Evolutionary conservation across 1,284 basidiomycete genomes (phyloP), one percentile per base, ranked within the genome.

Genomic region (Leccinum insolens): DNA sequence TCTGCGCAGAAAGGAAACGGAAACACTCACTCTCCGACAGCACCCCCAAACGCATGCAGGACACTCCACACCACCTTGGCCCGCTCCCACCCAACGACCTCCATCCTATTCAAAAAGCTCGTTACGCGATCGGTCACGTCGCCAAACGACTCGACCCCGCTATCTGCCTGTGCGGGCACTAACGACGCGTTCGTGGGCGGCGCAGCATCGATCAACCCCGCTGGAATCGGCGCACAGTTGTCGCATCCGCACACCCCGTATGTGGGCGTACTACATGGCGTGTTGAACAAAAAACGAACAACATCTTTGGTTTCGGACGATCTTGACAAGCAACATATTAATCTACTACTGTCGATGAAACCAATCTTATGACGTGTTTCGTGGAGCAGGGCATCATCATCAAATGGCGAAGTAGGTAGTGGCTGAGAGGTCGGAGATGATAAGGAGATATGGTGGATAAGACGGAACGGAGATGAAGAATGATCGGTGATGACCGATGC

Each of bases 161-260:
- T 77, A 62, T 79, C 74, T 17, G 68, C 69, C 5, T 72, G 73
- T n/a, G 79, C 65, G 3, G 73, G 65, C 3, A 14, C 67, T 1
- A 65, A 66, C 14, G 76, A 75, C 7, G 68, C 64, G 7, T 77
- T 79, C 55, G 64, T 64, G 3, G 78, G 77, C 37, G 78, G 77
- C n/a, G 78, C 66, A 5, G 77, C 76, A 61, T 70, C 41, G 12
- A 68, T 62, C n/a, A 76, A 69, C 9, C 76, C 78, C 1, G 75
- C 70, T 17, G 76, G 68, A 15, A 79, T 73, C 37, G 83, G 82
- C 37, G 72, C 75, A 72, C 84, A 87, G 71, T 87, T 85, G 67
- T 87, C 86, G 70, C 86, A 88, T 6, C 92, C 92, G 75, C 92
- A 93, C 71, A 87, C 88, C 7, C 92, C 91, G 70, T 85, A 91